These are phyloP conservation scores for Acacia acuminata DNA, from an alignment of 306 rosid genomes.

Conservation along the genomic window DNA sequence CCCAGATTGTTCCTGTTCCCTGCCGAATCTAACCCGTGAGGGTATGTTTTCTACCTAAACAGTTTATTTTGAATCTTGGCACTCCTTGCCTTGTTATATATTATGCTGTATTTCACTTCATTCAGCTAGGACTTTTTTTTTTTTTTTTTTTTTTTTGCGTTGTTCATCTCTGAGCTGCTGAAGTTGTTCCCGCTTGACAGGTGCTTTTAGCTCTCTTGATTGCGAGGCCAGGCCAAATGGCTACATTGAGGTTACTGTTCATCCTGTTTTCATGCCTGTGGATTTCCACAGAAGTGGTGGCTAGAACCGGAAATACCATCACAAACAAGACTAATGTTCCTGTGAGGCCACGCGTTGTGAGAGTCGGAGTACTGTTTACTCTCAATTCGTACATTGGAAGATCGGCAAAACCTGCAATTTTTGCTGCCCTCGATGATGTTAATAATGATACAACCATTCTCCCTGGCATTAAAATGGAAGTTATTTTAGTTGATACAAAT, in stretches of 20 bases:
- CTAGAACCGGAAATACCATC: constrained; percentile 41
- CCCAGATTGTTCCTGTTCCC: constrained; percentile 10
- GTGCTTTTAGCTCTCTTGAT: constrained; percentile 24
- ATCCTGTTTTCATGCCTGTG: constrained; percentile 48
- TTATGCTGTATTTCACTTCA: background rate
- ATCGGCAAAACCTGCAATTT: constrained; percentile 58
- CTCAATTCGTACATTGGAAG: constrained; percentile 61
- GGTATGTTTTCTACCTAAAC: constrained; percentile 18
- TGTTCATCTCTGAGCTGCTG: constrained; percentile 13
- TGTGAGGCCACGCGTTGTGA: constrained; percentile 52
- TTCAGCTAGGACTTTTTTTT: background rate
- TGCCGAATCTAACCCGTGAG: constrained; percentile 33
- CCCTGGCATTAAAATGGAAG: constrained; percentile 41
- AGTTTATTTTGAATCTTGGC: constrained; percentile 28
- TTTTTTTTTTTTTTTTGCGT: constrained; percentile 20
- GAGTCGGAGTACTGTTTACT: constrained; percentile 68
- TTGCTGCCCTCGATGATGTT: constrained; percentile 62
- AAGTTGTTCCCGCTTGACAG: constrained; percentile 38
- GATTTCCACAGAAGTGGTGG: constrained; percentile 52
- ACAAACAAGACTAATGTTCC: constrained; percentile 38
- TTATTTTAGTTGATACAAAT: constrained; percentile 51
- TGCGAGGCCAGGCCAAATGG: constrained; percentile 20
- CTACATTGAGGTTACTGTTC: constrained; percentile 34
- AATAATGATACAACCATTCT: constrained; percentile 57
- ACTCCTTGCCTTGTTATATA: constrained; percentile 4